Evolutionary conservation across 352 stramenopile species (phyloP), one percentile per base, ranked within the genome.

Genomic region (Pythium brassicae): DNA sequence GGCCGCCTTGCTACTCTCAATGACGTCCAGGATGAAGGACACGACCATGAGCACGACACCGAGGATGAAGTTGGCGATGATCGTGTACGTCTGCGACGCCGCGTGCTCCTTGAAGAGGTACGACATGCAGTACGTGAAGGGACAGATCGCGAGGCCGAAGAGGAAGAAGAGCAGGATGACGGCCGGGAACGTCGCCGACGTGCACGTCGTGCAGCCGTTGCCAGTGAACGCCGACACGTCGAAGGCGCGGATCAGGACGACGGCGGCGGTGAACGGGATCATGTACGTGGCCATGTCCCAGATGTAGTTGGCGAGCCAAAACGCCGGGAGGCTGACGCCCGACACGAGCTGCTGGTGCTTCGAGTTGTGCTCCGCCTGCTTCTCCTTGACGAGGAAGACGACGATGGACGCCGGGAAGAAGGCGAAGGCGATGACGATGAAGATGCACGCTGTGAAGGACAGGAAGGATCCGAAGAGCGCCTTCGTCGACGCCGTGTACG

Each of bases 291-390:
- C 49, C 44, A 96, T 61, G 59, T 98, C 94, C 81, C 90, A 98
- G 15, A 94, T 47, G 61, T 90, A 98, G 34, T 96, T 98, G 15
- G 92, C 92, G 17, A 98, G 46, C 97, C 97, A 99, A 62, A 98
- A 99, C 0, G 92, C 87, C 0, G 63, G 69, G 7, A 98, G 71
- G 49, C 82, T 84, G 11, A 98, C 94, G 6, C 97, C 97, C 11
- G 87, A 96, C 15, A 99, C 93, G 60, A 79, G 86, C 62, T 98
- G 91, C 65, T 97, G 86, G 74, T 99, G 97, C 68, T 99, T 99
- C 3, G 94, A 92, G 67, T 98, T 98, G 63, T 76, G 65, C 22
- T 72, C 71, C 0, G 89, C 76, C 52, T 97, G 86, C 47, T 76
- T 82, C 61, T 99, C 96, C 46, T 97, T 88, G 35, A 99, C 96